Evolutionary conservation across 768 basidiomycete species (phyloP).

Genomic region (Boletus subparvulus): DNA sequence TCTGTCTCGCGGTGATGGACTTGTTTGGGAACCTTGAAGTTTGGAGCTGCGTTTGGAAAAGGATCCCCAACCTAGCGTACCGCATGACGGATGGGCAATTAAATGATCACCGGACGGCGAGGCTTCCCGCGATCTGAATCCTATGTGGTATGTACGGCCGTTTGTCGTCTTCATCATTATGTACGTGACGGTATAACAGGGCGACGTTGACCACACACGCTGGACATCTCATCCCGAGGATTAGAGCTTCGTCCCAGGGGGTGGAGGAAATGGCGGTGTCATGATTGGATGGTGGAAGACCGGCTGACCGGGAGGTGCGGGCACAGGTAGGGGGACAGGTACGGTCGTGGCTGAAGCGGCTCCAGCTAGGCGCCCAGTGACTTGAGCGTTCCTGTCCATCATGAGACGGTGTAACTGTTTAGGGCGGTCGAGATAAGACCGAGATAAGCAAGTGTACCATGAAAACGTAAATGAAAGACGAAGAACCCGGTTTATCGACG

Average conservation of each 20-base stretch:
- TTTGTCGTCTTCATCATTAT: constrained; percentile 16
- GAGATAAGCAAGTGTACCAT: constrained; percentile 10
- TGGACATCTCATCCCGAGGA: background rate
- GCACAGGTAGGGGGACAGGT: constrained; percentile 25
- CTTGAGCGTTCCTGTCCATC: constrained; percentile 70
- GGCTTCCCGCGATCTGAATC: constrained; percentile 12
- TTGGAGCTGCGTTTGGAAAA: constrained; percentile 4
- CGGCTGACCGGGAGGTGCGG: constrained; percentile 20
- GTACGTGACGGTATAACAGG: constrained; percentile 18
- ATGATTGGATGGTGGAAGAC: constrained; percentile 31
- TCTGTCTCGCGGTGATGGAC: background rate
- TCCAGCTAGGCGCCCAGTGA: constrained; percentile 45
- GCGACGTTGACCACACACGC: background rate
- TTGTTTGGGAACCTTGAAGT: background rate
- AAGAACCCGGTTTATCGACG: background rate
- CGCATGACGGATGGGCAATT: background rate
- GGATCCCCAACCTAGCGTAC: background rate
- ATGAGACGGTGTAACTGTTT: constrained; percentile 64
- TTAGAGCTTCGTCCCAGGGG: constrained; percentile 34
- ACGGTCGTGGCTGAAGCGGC: constrained; percentile 6
- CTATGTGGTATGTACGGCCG: background rate
- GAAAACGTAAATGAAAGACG: constrained; percentile 9
- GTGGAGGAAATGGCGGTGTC: constrained; percentile 30
- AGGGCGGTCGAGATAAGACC: constrained; percentile 11
- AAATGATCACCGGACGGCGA: background rate